Evolutionary conservation across 345 rosid species (phyloP).

Genomic region (Hirschfeldia incana): DNA sequence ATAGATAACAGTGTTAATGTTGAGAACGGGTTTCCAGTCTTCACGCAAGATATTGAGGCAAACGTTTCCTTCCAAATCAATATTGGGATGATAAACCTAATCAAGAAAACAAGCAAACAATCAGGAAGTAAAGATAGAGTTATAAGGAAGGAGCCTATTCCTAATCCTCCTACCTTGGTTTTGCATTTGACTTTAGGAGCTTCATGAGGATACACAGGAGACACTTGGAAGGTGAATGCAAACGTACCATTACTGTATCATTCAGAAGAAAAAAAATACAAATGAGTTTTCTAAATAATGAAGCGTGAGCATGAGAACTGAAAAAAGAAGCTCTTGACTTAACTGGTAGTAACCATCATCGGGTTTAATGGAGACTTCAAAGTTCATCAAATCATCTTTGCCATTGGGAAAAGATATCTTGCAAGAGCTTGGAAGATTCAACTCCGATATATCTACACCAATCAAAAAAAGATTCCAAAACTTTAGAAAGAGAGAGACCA

Average conservation of each 20-base stretch:
- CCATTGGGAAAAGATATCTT: conserved; percentile 68
- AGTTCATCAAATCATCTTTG: conserved; percentile 79
- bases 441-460: conserved; percentile 62
- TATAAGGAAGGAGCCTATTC: conserved; percentile 32
- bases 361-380: conserved; percentile 75
- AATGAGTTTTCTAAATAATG: neutral
- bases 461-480: neutral
- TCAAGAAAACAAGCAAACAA: neutral
- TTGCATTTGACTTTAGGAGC: conserved; percentile 98
- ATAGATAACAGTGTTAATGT: conserved; percentile 84
- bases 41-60: conserved; percentile 92
- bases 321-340: conserved; percentile 34
- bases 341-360: conserved; percentile 87
- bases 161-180: conserved; percentile 63
- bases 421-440: conserved; percentile 76
- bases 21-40: conserved; percentile 99
- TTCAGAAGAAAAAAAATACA: neutral
- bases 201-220: conserved; percentile 89
- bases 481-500: neutral
- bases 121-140: neutral
- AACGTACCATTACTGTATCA: conserved; percentile 66
- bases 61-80: conserved; percentile 98
- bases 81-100: conserved; percentile 94
- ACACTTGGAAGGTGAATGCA: conserved; percentile 82
- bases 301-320: neutral